Conservation (phyloP, 176 grass and related monocot genomes). For the Alopecurus myosuroides region DNA sequence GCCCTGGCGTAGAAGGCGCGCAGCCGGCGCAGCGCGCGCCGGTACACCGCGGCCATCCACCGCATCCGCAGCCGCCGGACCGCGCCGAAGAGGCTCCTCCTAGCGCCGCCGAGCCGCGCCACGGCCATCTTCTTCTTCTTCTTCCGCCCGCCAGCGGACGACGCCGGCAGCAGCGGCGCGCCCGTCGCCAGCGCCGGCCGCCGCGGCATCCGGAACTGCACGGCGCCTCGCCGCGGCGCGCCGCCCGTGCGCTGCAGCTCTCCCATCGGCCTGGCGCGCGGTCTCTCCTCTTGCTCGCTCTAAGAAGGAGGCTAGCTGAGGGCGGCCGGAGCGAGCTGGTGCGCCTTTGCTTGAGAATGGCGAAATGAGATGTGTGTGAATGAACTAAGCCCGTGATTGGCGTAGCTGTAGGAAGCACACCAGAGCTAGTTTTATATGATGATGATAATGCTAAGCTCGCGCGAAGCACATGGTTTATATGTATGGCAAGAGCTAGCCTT, state of each 20-base stretch:
- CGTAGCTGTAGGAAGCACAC: background rate
- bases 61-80: slow-evolving; percentile 39
- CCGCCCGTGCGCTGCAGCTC: background rate
- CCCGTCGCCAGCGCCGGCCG: background rate
- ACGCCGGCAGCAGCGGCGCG: background rate
- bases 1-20: slow-evolving; percentile 43
- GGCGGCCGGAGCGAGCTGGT: background rate
- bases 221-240: background rate
- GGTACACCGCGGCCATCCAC: slow-evolving; percentile 44
- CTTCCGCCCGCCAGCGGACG: background rate
- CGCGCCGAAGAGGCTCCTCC: slow-evolving; percentile 36
- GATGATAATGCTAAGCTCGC: background rate
- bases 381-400: background rate
- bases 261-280: background rate
- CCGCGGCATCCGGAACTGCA: slow-evolving; percentile 37
- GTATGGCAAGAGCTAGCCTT: background rate
- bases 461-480: background rate
- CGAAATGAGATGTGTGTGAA: background rate
- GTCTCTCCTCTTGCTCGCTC: no score
- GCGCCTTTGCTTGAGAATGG: background rate
- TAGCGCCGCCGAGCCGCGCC: slow-evolving; percentile 45
- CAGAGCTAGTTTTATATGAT: background rate
- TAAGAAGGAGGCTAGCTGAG: background rate
- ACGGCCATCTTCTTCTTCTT: slow-evolving; percentile 37
- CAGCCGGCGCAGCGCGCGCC: slow-evolving; percentile 48